Percentiles rank a stretch among this genome's conserved stretches.
These are phyloP conservation scores for Coemansia sp. DNA, from an alignment of 192 early-diverging fungal genomes.

Conservation along the genomic window DNA sequence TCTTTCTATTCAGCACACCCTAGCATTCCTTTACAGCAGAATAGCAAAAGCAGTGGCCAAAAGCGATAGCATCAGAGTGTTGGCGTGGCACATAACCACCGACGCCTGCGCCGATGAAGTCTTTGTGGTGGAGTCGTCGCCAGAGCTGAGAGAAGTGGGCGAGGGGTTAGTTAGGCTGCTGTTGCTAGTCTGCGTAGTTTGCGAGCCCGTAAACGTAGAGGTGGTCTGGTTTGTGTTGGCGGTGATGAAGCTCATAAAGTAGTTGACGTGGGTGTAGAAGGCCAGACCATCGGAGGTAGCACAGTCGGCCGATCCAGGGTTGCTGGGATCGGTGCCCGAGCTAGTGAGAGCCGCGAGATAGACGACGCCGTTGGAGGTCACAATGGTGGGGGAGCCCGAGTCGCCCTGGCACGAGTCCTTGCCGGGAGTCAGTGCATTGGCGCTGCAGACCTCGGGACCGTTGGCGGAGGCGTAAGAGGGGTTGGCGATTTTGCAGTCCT, in stretches of 20 bases:
- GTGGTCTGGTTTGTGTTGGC: background rate
- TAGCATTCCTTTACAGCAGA: too few relatives aligned
- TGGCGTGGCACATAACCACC: too few relatives aligned
- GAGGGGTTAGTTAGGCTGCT: too few relatives aligned
- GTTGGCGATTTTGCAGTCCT: conserved; percentile 12
- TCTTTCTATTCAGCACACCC: too few relatives aligned
- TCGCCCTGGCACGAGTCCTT: conserved; percentile 50
- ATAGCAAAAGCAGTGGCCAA: too few relatives aligned
- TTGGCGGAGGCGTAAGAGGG: conserved; percentile 17
- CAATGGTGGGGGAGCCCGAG: conserved; percentile 33
- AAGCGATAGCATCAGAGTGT: too few relatives aligned
- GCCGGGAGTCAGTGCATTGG: conserved; percentile 41
- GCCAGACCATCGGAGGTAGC: conserved; percentile 28
- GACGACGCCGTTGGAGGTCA: conserved; percentile 2
- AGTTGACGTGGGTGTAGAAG: conserved; percentile 43
- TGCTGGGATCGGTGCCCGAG: conserved; percentile 22
- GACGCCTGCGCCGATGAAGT: too few relatives aligned
- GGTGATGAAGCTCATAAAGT: conserved; percentile 36
- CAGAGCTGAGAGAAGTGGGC: too few relatives aligned
- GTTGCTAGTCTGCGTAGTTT: background rate
- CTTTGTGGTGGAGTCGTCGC: too few relatives aligned
- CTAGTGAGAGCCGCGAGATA: conserved; percentile 35
- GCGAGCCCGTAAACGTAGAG: background rate
- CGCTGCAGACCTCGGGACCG: conserved; percentile 35
- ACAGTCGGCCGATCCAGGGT: conserved; percentile 26